Evolutionary conservation across 768 basidiomycete species (phyloP), one percentile per base, ranked within the genome.

Genomic region (Amanita rubescens): DNA sequence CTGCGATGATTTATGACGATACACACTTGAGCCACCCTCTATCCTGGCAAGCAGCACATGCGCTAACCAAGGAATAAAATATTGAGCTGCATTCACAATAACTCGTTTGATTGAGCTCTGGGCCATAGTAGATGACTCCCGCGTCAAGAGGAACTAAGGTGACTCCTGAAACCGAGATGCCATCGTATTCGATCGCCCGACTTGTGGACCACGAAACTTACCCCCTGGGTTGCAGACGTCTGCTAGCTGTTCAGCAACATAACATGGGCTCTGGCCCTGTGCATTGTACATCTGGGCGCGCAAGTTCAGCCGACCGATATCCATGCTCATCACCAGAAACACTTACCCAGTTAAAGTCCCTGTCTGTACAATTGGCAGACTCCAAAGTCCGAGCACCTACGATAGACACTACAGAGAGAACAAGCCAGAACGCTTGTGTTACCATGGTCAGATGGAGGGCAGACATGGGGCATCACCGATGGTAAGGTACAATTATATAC

Each of bases 31-130:
- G 59, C 56, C 65, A 76, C 0, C 60, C 64, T 17, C 72, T 71
- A 25, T 55, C 64, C 60, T 82, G 80, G 57, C 80, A 82, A 10
- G 63, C 61, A 6, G 74, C 70, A 59, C 80, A 82, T 11, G 77
- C 76, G 48, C 72, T 73, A 54, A 78, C 57, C 57, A 80, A 59
- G 15, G 74, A 75, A 63, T 81, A 82, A 48, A 75, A 75, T 10
- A 81, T 75, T 0, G 77, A 71, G 58, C 72, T 79, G 62, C 79
- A 80, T 57, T 63, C 62, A 60, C 80, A 81, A 15, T 56, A 14
- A 49, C 73, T 75, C 14, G 65, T 70, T 24, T 65, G 56, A 9
- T 48, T 56, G 24, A 51, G 11, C n/a, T 60, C 60, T 9, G 77
- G 76, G 1, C 74, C 73, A 51, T 65, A 57, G 56, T 76, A 78